Conservation (phyloP, 345 rosid species). For the Nephelium lappaceum region DNA sequence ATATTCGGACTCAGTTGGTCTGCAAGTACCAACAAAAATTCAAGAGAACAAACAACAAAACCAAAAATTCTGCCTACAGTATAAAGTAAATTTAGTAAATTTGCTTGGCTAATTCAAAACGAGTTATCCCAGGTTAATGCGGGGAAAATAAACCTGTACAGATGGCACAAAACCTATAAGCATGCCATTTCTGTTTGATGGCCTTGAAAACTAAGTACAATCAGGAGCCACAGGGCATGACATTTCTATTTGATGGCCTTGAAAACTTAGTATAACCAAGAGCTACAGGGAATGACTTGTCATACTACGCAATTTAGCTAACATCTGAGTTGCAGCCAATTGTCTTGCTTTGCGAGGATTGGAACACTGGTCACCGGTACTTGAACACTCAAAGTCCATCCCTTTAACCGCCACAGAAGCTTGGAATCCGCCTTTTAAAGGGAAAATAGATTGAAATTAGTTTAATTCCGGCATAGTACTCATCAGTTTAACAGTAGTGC, state of each 20-base stretch:
- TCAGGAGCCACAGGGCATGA: too few species aligned
- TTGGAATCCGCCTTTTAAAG: constrained; percentile 53
- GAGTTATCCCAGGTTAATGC: not conserved
- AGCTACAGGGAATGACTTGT: constrained; percentile 9
- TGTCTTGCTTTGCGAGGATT: constrained; percentile 59
- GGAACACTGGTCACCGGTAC: constrained; percentile 30
- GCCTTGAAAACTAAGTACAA: too few species aligned
- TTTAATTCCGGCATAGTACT: not conserved
- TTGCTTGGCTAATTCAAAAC: not conserved
- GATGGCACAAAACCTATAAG: not conserved
- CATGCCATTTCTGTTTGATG: not conserved
- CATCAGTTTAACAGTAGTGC: not conserved
- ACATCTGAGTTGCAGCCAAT: constrained; percentile 56
- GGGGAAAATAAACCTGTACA: not conserved
- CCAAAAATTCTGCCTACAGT: not conserved
- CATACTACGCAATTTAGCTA: constrained; percentile 32
- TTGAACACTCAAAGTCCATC: constrained; percentile 29
- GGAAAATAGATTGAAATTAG: not conserved
- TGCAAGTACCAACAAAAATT: not conserved
- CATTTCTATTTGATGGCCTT: too few species aligned
- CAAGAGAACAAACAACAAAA: not conserved
- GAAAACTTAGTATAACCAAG: not conserved
- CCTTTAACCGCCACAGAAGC: constrained; percentile 54
- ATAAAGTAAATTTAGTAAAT: not conserved
- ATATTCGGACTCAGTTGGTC: not conserved